Percentiles rank a stretch among this genome's conserved stretches.
Conservation (phyloP, 2,329 filamentous ascomycete genomes). For the Aspergillus fumigatus region DNA sequence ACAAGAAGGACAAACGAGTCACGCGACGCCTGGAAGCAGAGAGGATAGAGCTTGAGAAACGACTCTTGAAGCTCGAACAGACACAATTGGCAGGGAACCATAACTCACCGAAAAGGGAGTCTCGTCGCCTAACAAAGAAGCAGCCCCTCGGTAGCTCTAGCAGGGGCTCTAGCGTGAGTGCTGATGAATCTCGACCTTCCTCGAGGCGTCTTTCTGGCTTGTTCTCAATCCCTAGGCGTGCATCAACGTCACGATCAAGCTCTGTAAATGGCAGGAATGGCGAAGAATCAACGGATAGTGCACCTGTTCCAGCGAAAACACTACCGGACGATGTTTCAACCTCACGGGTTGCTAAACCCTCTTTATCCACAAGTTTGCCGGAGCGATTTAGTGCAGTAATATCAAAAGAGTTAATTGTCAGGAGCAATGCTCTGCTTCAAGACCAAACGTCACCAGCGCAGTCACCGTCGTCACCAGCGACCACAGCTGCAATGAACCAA, state of each 20-base stretch:
- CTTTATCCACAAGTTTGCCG: conserved; percentile 22
- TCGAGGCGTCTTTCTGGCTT: conserved; percentile 21
- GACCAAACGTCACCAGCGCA: conserved; percentile 8
- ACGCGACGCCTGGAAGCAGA: conserved; percentile 31
- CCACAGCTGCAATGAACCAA: conserved; percentile 16
- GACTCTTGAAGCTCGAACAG: conserved; percentile 22
- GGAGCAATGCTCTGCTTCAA: conserved; percentile 17
- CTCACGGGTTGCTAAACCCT: conserved; percentile 10
- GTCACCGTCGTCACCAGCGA: conserved; percentile 12
- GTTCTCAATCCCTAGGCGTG: conserved; percentile 24
- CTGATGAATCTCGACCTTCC: conserved; percentile 23
- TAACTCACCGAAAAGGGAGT: conserved; percentile 14
- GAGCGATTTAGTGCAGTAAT: conserved; percentile 28
- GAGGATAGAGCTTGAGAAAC: conserved; percentile 24
- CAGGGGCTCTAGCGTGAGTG: conserved; percentile 27
- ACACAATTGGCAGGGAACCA: conserved; percentile 13
- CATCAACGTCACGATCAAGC: conserved; percentile 25
- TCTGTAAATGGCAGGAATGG: conserved; percentile 20
- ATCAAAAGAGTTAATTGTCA: conserved; percentile 25
- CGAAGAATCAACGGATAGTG: not conserved
- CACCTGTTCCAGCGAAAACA: not conserved
- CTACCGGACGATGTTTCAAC: conserved; percentile 3
- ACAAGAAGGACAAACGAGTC: conserved; percentile 27
- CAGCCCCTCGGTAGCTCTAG: conserved; percentile 27
- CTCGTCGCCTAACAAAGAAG: conserved; percentile 34